Conservation (phyloP, 2,329 filamentous ascomycete genomes). For the Elsinoe necatrix region DNA sequence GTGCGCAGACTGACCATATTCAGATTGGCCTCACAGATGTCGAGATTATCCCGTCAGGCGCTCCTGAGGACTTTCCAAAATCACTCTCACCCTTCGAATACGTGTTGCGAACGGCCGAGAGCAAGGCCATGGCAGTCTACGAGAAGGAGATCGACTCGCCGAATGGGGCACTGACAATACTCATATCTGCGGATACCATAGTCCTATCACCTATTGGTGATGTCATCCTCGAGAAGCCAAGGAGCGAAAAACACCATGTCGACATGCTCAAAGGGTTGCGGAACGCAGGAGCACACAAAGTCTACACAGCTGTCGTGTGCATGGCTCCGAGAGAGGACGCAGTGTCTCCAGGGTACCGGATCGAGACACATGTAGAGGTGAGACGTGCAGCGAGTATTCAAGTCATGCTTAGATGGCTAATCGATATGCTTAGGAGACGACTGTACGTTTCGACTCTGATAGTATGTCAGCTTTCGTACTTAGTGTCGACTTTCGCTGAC, state of each 20-base stretch:
- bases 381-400: background rate
- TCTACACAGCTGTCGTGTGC: conserved; percentile 77
- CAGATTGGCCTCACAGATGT: conserved; percentile 72
- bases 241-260: conserved; percentile 70
- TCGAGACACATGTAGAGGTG: conserved; percentile 66
- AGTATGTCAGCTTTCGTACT: conserved; percentile 23
- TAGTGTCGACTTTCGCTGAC: background rate
- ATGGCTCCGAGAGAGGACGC: conserved; percentile 76
- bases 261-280: conserved; percentile 74
- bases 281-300: conserved; percentile 54
- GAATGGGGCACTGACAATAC: conserved; percentile 66
- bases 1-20: background rate
- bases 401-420: background rate
- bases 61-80: conserved; percentile 81
- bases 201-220: conserved; percentile 70
- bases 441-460: conserved; percentile 71
- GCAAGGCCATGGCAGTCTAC: conserved; percentile 75
- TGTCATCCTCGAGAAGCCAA: conserved; percentile 79
- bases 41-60: conserved; percentile 74
- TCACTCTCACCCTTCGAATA: conserved; percentile 76
- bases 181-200: conserved; percentile 85
- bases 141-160: conserved; percentile 48
- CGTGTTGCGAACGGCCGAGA: conserved; percentile 73
- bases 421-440: conserved; percentile 52
- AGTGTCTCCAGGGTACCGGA: conserved; percentile 72